Conservation (phyloP, 441 rosid species). For the Populus hybrid region DNA sequence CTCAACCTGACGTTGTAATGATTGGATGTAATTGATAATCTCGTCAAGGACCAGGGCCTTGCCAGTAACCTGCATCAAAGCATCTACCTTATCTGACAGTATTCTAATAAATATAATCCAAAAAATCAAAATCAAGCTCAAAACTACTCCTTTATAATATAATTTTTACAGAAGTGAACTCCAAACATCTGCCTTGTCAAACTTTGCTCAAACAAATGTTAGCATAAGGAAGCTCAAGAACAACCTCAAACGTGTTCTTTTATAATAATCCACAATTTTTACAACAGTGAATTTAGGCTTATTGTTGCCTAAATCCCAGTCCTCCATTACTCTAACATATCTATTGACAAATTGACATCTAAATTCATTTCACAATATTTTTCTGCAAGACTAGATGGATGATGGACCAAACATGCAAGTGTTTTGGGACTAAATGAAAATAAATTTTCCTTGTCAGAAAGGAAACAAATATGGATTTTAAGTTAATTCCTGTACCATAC, state of each 20-base stretch:
- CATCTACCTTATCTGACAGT: constrained; percentile 7
- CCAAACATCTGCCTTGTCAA: not conserved
- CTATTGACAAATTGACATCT: not conserved
- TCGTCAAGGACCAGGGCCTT: constrained; percentile 88
- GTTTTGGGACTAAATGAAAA: not conserved
- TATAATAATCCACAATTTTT: not conserved
- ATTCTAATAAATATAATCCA: not conserved
- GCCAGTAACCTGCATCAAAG: constrained; percentile 62
- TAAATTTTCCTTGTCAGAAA: not conserved
- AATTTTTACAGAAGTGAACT: not conserved
- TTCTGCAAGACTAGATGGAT: not conserved
- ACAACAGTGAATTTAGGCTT: not conserved
- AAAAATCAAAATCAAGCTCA: not conserved
- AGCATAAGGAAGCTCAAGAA: not conserved
- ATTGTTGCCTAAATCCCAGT: not conserved
- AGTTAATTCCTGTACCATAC: constrained; percentile 32
- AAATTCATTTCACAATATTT: not conserved
- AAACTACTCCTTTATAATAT: not conserved
- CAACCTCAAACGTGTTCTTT: not conserved
- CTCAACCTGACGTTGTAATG: constrained; percentile 83
- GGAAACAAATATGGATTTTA: not conserved
- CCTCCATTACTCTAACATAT: not conserved
- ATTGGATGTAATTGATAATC: constrained; percentile 85
- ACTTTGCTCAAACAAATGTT: not conserved
- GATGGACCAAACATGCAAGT: not conserved